Percentiles rank a stretch among this genome's conserved stretches.
These are phyloP conservation scores for Nakaseomyces nivariensis DNA, from an alignment of 1,139 yeast genomes.

Conservation along the genomic window DNA sequence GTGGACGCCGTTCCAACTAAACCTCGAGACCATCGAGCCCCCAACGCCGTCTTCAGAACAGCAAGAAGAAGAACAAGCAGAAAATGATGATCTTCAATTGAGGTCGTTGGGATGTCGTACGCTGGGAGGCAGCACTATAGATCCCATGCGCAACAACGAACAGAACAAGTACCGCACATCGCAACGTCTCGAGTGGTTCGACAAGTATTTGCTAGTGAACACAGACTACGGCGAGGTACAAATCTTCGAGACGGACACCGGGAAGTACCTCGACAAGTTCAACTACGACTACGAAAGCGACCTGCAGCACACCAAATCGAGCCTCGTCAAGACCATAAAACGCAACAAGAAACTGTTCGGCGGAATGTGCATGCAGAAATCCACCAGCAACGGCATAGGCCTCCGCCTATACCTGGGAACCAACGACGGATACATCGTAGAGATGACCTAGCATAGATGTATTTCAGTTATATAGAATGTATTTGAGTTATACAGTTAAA, in stretches of 20 bases:
- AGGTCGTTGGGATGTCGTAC: conserved; percentile 24
- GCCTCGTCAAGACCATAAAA: too few relatives aligned
- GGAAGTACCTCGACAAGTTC: conserved; percentile 34
- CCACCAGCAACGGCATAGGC: conserved; percentile 12
- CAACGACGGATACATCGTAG: conserved; percentile 5
- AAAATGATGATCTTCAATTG: neutral
- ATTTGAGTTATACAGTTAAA: too few relatives aligned
- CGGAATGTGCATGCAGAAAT: conserved; percentile 3
- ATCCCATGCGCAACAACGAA: conserved; percentile 29
- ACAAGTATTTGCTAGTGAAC: conserved; percentile 47
- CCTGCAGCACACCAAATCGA: conserved; percentile 1
- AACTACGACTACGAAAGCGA: conserved; percentile 6
- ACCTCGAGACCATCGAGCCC: neutral
- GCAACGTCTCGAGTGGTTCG: conserved; percentile 43
- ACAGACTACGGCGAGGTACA: conserved; percentile 72
- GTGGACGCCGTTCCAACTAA: conserved; percentile 17
- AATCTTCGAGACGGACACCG: conserved; percentile 52
- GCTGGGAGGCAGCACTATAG: conserved; percentile 31
- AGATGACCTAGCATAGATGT: neutral
- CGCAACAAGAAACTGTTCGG: conserved; percentile 3
- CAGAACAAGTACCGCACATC: conserved; percentile 21
- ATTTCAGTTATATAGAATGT: too few relatives aligned
- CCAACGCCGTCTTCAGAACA: neutral
- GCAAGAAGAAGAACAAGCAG: neutral
- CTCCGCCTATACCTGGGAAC: conserved; percentile 16